Conservation (phyloP, 352 stramenopile species). For the Thalassiosira livingstoniorum region DNA sequence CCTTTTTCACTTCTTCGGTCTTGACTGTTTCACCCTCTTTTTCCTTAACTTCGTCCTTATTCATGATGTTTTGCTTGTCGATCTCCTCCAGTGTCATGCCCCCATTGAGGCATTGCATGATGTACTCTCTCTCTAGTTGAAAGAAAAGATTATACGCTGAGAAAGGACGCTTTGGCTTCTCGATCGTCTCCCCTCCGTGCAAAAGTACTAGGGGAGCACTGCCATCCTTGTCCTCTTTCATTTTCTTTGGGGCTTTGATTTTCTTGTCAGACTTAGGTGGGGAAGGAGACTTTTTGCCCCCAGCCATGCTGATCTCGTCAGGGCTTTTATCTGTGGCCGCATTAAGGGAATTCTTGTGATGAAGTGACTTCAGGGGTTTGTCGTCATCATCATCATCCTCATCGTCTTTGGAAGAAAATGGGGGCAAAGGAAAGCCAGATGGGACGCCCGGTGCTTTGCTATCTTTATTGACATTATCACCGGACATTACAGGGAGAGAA, state of each 20-base stretch:
- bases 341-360: too few species aligned
- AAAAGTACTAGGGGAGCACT: background rate
- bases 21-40: background rate
- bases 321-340: too few species aligned
- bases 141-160: constrained; percentile 85
- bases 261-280: background rate
- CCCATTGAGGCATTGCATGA: constrained; percentile 44
- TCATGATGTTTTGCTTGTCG: background rate
- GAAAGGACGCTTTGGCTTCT: constrained; percentile 71
- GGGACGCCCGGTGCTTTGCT: too few species aligned
- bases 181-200: background rate
- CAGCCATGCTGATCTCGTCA: too few species aligned
- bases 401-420: too few species aligned
- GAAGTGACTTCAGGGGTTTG: too few species aligned
- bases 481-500: background rate
- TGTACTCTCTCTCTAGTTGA: constrained; percentile 69
- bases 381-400: too few species aligned
- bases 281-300: too few species aligned
- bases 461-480: background rate
- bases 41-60: constrained; percentile 5
- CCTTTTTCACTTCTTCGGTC: background rate
- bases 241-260: background rate
- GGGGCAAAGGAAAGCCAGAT: too few species aligned
- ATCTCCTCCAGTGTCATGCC: constrained; percentile 20
- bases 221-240: background rate